Evolutionary conservation across 805 yeast genomes (phyloP).

Genomic region (Candida glaebosa): DNA sequence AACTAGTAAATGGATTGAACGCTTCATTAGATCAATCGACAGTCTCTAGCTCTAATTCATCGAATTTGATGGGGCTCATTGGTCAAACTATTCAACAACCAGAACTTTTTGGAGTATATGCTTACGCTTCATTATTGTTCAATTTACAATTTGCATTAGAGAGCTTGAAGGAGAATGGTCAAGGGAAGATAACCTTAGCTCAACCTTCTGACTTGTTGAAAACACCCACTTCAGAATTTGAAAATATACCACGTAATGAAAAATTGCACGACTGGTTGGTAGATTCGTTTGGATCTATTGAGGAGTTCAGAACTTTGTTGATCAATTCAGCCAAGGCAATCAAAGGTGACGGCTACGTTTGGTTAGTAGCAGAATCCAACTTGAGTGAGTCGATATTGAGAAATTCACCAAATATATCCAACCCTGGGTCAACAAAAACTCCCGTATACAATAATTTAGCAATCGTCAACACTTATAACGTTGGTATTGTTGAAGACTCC

Average conservation of each 20-base stretch:
- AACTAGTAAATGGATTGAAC: conserved; percentile 33
- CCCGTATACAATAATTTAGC: conserved; percentile 46
- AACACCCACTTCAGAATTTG: conserved; percentile 40
- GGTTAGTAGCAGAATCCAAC: conserved; percentile 69
- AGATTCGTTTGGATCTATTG: conserved; percentile 69
- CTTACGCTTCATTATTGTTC: conserved; percentile 45
- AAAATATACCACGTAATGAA: conserved; percentile 31
- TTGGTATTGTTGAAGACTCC: conserved; percentile 76
- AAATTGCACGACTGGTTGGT: conserved; percentile 46
- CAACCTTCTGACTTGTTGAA: conserved; percentile 33
- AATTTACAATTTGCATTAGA: conserved; percentile 49
- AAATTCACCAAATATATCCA: conserved; percentile 7
- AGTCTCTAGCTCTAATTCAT: conserved; percentile 17
- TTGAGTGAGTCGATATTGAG: conserved; percentile 25
- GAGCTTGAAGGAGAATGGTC: conserved; percentile 27
- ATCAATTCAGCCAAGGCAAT: conserved; percentile 66
- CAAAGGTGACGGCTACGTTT: conserved; percentile 87
- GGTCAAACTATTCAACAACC: conserved; percentile 43
- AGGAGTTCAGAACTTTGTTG: conserved; percentile 70
- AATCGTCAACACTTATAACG: conserved; percentile 79
- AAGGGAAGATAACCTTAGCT: conserved; percentile 16
- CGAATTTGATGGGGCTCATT: conserved; percentile 32
- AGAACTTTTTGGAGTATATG: conserved; percentile 41
- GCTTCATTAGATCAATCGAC: conserved; percentile 25
- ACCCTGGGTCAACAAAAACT: conserved; percentile 8